Evolutionary conservation across 345 rosid genomes (phyloP).

Genomic region (Xanthoceras sorbifolium): DNA sequence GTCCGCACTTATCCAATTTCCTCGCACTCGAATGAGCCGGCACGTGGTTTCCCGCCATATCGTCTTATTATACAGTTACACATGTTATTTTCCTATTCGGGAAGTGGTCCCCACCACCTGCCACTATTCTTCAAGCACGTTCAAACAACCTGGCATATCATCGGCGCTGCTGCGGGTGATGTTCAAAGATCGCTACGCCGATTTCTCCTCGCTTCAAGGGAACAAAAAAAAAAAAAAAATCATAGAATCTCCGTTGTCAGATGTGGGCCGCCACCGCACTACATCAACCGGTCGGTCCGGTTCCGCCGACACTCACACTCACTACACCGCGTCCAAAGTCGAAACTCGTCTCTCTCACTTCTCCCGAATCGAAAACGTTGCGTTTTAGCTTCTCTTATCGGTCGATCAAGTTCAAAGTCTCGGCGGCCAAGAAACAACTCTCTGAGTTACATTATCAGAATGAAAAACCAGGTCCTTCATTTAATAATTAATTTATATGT

Average conservation of each 20-base stretch:
- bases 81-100: not conserved
- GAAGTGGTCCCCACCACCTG: not conserved
- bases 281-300: constrained; percentile 36
- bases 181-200: not conserved
- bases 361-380: constrained; percentile 2
- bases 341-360: not conserved
- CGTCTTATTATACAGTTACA: not conserved
- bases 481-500: not conserved
- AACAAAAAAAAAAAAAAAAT: not conserved
- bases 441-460: constrained; percentile 19
- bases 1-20: not conserved
- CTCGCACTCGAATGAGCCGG: not conserved
- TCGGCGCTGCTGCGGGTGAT: not conserved
- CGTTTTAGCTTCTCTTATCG: constrained; percentile 25
- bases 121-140: not conserved
- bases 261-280: constrained; percentile 39
- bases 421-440: constrained; percentile 35
- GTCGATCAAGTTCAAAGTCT: constrained; percentile 20
- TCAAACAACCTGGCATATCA: not conserved
- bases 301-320: constrained; percentile 11
- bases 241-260: constrained; percentile 20
- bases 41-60: constrained; percentile 8
- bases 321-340: not conserved
- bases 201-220: not conserved
- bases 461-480: constrained; percentile 33